Conservation (phyloP, 176 grass and related monocot genomes). For the Areca catechu region DNA sequence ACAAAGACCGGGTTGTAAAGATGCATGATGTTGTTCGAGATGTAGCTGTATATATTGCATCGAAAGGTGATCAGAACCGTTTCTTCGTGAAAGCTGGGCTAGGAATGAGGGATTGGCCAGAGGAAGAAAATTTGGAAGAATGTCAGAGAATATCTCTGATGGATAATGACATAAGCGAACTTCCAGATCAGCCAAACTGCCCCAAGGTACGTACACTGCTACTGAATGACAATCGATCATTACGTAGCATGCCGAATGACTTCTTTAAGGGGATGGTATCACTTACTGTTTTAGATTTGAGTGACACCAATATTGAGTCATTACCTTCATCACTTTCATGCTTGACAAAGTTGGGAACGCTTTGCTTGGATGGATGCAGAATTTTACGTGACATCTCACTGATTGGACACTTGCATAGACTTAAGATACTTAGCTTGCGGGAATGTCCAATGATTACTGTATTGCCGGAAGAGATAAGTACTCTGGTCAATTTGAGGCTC, state of each 20-base stretch:
- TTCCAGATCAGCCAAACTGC: conserved; percentile 3
- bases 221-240: conserved; percentile 8
- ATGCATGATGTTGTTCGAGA: conserved; percentile 29
- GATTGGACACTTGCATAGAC: too few species aligned
- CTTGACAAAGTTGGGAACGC: background rate
- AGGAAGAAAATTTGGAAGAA: background rate
- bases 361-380: conserved; percentile 9
- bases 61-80: background rate
- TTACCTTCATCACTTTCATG: conserved; percentile 6
- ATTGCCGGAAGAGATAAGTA: conserved; percentile 11
- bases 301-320: background rate
- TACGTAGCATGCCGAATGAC: background rate
- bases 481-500: conserved; percentile 15
- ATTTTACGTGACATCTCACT: too few species aligned
- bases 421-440: conserved; percentile 10
- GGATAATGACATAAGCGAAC: background rate
- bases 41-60: conserved; percentile 22
- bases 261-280: conserved; percentile 16
- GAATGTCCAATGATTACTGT: background rate
- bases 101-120: background rate
- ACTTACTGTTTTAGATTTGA: conserved; percentile 19
- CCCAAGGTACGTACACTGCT: background rate
- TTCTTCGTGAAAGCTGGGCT: conserved; percentile 6
- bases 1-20: conserved; percentile 1
- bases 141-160: conserved; percentile 19